Evolutionary conservation across 208 protist species (phyloP), one percentile per base, ranked within the genome.

Genomic region (Novymonas esmeraldas): DNA sequence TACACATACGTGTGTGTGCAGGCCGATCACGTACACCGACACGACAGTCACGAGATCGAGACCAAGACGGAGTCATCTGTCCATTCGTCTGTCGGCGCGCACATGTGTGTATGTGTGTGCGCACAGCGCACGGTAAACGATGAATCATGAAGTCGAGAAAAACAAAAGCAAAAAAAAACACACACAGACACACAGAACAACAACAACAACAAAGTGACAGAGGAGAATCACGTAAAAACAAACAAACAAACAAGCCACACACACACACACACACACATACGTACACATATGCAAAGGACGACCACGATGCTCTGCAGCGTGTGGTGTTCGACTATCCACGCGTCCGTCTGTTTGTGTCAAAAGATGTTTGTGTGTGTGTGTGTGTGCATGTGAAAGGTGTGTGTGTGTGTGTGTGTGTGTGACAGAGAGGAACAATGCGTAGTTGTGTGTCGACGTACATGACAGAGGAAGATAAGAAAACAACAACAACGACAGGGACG

Each of bases 1-100:
- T n/a, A 67, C 52, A 64, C 59, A 57, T 66, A 60, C 61, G 28
- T 72, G 60, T 66, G 58, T 45, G 51, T 46, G 28, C 70, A 54
- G 39, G 61, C 31, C 6, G 29, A 68, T n/a, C 54, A 73, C 46
- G 61, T 29, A 7, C 41, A 46, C 41, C 16, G 18, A 46, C 14
- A 48, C 13, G n/a, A n/a, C n/a, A n/a, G n/a, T n/a, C n/a, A n/a
- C n/a, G n/a, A n/a, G n/a, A n/a, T n/a, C n/a, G n/a, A n/a, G n/a
- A n/a, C n/a, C n/a, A n/a, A n/a, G n/a, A n/a, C 7, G 22, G n/a
- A 66, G 33, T 54, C 13, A n/a, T n/a, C n/a, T n/a, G n/a, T n/a
- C n/a, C 13, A 41, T 5, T 41, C 36, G 36, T 41, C 7, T 41
- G 36, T 41, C 36, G 36, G 36, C 11, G 36, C 11, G 36, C 36